Conservation (phyloP, 2,329 filamentous ascomycete species). For the Talaromyces sp. region DNA sequence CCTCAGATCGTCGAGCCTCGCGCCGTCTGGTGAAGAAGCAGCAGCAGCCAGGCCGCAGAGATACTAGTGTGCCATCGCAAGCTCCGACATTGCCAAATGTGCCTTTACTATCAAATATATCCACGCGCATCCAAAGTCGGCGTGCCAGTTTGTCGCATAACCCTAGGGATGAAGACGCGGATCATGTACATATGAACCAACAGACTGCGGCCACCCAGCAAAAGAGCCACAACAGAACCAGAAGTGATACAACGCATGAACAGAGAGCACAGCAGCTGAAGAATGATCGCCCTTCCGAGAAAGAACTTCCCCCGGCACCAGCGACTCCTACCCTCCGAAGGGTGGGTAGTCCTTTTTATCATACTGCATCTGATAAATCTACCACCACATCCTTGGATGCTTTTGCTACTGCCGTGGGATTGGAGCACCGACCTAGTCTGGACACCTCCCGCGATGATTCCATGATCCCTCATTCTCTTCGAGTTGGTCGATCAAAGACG, state of each 20-base stretch:
- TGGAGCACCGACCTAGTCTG: background rate
- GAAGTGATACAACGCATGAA: slow-evolving; percentile 12
- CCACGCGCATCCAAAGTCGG: slow-evolving; percentile 9
- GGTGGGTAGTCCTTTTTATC: slow-evolving; percentile 7
- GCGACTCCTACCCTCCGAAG: slow-evolving; percentile 13
- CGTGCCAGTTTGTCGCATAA: slow-evolving; percentile 6
- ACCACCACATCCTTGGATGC: background rate
- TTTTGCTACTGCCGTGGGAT: background rate
- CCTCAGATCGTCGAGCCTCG: slow-evolving; percentile 19
- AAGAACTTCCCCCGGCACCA: slow-evolving; percentile 2
- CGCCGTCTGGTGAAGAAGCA: slow-evolving; percentile 35
- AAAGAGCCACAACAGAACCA: slow-evolving; percentile 13
- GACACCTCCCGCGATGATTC: background rate
- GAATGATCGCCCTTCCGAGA: background rate
- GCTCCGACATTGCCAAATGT: slow-evolving; percentile 22
- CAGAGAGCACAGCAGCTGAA: slow-evolving; percentile 1
- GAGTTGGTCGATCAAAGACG: slow-evolving; percentile 7
- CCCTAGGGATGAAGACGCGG: background rate
- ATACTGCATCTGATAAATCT: slow-evolving; percentile 5
- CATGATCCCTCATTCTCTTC: slow-evolving; percentile 11
- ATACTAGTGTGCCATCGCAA: slow-evolving; percentile 27
- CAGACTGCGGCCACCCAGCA: background rate
- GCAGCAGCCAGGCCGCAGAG: slow-evolving; percentile 26
- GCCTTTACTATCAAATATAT: slow-evolving; percentile 21
- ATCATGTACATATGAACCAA: background rate